These are phyloP conservation scores for cucumber (Cucumis sativus) DNA, from an alignment of 306 rosid species.

Conservation along the genomic window DNA sequence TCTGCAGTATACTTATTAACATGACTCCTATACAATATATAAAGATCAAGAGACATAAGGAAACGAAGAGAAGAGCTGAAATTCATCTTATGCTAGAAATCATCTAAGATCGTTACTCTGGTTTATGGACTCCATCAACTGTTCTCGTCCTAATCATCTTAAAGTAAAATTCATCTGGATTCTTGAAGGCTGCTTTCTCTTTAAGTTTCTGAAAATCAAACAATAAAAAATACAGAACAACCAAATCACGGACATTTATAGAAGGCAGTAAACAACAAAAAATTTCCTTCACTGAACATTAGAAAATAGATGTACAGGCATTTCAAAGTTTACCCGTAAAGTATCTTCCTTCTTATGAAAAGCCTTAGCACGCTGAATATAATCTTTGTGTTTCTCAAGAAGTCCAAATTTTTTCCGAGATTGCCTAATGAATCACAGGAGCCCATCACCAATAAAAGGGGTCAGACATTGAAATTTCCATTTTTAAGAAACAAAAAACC, in stretches of 20 bases:
- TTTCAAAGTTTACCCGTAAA: constrained; percentile 30
- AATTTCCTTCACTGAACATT: not conserved
- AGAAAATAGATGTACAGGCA: not conserved
- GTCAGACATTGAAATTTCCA: not conserved
- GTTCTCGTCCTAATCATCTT: constrained; percentile 49
- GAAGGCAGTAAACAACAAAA: not conserved
- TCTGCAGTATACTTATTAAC: constrained; percentile 63
- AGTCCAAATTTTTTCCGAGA: constrained; percentile 58
- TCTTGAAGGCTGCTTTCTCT: constrained; percentile 59
- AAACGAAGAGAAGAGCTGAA: not conserved
- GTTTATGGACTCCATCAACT: constrained; percentile 57
- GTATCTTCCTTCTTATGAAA: constrained; percentile 59
- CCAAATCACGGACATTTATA: not conserved
- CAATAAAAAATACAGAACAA: constrained; percentile 1
- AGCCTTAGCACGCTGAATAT: constrained; percentile 61
- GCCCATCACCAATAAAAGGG: not conserved
- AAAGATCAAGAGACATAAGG: not conserved
- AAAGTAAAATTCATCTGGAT: constrained; percentile 76
- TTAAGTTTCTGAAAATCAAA: constrained; percentile 43
- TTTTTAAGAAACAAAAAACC: not conserved
- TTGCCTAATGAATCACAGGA: constrained; percentile 22
- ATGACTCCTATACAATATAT: constrained; percentile 28
- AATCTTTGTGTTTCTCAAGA: constrained; percentile 86
- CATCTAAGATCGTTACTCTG: constrained; percentile 18
- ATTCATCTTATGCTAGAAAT: not conserved